Conservation (phyloP, 768 basidiomycete genomes). For the Gymnopilus dilepis region DNA sequence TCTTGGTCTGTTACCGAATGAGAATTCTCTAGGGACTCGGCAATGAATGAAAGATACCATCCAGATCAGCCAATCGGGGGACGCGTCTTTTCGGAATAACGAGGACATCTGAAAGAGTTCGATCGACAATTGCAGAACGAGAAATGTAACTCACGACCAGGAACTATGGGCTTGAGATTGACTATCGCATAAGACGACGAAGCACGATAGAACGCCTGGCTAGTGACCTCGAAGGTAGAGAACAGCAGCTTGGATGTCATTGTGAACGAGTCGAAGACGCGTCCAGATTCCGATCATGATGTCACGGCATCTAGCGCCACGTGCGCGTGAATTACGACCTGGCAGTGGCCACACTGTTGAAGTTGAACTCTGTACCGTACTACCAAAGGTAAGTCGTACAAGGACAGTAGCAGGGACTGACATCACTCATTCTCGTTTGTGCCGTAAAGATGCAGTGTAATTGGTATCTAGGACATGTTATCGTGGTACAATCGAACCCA, state of each 20-base stretch:
- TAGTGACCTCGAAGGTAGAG: slow-evolving; percentile 80
- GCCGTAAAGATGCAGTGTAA: too few species aligned
- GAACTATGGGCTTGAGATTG: slow-evolving; percentile 93
- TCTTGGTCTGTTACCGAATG: slow-evolving; percentile 54
- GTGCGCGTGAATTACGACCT: too few species aligned
- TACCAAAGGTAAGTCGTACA: too few species aligned
- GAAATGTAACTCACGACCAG: slow-evolving; percentile 81
- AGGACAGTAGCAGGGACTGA: too few species aligned
- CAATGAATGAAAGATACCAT: slow-evolving; percentile 36
- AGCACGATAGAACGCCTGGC: slow-evolving; percentile 75
- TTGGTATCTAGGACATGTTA: too few species aligned
- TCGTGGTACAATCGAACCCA: too few species aligned
- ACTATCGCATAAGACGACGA: slow-evolving; percentile 84
- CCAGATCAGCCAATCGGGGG: slow-evolving; percentile 59
- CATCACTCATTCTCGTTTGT: too few species aligned
- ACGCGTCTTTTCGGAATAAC: slow-evolving; percentile 63
- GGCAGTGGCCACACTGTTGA: too few species aligned
- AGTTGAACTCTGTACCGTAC: too few species aligned
- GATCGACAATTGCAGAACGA: neutral
- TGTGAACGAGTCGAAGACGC: too few species aligned
- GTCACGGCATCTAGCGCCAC: too few species aligned
- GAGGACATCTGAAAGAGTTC: slow-evolving; percentile 55
- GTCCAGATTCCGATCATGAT: too few species aligned
- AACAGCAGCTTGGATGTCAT: slow-evolving; percentile 57
- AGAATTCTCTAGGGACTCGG: neutral